Conservation (phyloP, 2,329 filamentous ascomycete species). For the Claviceps humidiphila region DNA sequence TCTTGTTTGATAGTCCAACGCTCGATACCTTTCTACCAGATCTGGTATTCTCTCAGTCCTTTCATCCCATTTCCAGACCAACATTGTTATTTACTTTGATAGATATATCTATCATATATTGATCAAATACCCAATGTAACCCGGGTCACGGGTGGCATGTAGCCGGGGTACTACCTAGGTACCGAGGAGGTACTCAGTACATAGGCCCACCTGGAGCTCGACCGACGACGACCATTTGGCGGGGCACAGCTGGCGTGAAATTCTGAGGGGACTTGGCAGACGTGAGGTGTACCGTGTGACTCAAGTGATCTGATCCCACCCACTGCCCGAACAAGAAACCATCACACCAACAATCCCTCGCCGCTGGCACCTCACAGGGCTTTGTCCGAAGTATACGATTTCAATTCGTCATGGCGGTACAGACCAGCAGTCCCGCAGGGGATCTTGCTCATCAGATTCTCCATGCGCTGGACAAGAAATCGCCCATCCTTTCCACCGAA, state of each 20-base stretch:
- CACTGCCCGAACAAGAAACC: background rate
- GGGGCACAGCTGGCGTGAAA: constrained; percentile 4
- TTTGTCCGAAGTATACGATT: background rate
- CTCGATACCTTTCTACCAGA: too few species aligned
- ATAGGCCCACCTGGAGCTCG: background rate
- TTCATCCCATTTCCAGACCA: too few species aligned
- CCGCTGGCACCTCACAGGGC: background rate
- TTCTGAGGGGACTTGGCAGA: constrained; percentile 2
- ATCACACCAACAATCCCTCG: background rate
- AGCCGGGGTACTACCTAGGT: too few species aligned
- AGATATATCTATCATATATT: too few species aligned
- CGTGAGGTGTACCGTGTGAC: background rate
- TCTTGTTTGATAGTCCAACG: too few species aligned
- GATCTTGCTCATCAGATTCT: constrained; percentile 55
- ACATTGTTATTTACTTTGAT: too few species aligned
- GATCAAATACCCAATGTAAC: too few species aligned
- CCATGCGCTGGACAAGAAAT: constrained; percentile 47
- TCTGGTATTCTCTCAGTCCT: too few species aligned
- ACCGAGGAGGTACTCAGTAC: background rate
- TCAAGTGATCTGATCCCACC: background rate
- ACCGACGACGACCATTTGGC: background rate
- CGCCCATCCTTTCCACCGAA: constrained; percentile 54
- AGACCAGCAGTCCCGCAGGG: constrained; percentile 23
- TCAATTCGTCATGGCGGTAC: constrained; percentile 26
- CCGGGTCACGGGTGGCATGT: too few species aligned